Evolutionary conservation across 1,139 yeast genomes (phyloP).

Genomic region (Magnusiomyces ingens): DNA sequence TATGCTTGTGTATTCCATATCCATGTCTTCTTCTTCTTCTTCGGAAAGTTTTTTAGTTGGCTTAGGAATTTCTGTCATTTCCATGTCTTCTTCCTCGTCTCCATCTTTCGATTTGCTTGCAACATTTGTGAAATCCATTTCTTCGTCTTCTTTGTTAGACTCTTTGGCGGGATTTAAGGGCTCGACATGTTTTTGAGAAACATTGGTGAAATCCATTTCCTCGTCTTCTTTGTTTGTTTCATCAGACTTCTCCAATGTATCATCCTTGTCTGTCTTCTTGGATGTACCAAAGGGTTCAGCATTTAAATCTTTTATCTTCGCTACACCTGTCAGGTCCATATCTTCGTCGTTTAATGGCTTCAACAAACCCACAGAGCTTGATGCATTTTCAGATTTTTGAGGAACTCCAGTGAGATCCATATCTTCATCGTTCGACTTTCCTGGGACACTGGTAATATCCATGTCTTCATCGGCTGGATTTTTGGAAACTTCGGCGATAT

Average conservation of each 20-base stretch:
- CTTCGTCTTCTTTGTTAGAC: constrained; percentile 14
- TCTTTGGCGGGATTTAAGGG: not conserved
- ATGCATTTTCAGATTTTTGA: not conserved
- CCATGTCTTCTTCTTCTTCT: constrained; percentile 2
- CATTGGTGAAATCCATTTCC: no score
- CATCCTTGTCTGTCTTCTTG: not conserved
- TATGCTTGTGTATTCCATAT: constrained; percentile 12
- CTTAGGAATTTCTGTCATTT: constrained; percentile 8
- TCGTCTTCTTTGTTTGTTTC: not conserved
- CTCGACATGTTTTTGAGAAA: no score
- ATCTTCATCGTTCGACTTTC: not conserved
- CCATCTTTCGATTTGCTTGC: constrained; percentile 3
- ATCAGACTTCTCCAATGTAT: not conserved
- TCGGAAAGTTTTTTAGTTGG: not conserved
- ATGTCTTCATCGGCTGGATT: constrained; percentile 9
- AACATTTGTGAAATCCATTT: constrained; percentile 18
- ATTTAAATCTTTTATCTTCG: not conserved
- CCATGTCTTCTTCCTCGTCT: constrained; percentile 10
- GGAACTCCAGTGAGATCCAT: not conserved
- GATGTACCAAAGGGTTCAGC: not conserved
- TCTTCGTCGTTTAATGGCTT: not conserved
- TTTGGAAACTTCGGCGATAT: constrained; percentile 2
- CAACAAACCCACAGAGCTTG: not conserved
- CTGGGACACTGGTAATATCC: constrained; percentile 13
- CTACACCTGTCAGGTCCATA: not conserved